Conservation (phyloP, 495 filamentous ascomycete species). For the Penicillium mononematosum region DNA sequence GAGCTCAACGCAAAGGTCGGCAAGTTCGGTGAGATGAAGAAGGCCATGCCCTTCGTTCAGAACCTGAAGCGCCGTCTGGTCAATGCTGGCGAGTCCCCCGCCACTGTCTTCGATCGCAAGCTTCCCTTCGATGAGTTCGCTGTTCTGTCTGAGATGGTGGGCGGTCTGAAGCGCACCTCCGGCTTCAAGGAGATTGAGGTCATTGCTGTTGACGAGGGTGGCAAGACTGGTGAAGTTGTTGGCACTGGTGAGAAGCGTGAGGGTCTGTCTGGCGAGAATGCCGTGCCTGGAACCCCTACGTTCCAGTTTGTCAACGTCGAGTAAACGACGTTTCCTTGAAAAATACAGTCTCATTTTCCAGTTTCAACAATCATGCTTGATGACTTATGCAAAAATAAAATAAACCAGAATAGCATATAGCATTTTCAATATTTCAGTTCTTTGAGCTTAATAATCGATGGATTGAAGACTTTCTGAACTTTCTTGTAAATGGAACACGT, state of each 20-base stretch:
- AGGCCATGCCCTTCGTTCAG: constrained; percentile 97
- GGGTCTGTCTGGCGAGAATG: constrained; percentile 59
- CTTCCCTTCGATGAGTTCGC: constrained; percentile 82
- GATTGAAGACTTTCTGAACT: too few species aligned
- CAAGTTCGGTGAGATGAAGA: constrained; percentile 89
- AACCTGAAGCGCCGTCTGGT: constrained; percentile 75
- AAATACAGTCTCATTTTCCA: constrained; percentile 9
- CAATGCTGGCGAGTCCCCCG: constrained; percentile 50
- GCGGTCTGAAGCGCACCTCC: constrained; percentile 61
- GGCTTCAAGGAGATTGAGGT: constrained; percentile 63
- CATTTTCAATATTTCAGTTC: not conserved
- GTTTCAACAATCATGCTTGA: constrained; percentile 24
- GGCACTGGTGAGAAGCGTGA: constrained; percentile 56
- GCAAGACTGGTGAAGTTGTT: constrained; percentile 59
- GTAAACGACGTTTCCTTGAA: constrained; percentile 17
- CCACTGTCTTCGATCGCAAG: constrained; percentile 74
- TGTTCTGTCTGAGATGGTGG: constrained; percentile 59
- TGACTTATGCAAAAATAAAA: constrained; percentile 32
- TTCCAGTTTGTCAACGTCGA: constrained; percentile 76
- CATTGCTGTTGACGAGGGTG: constrained; percentile 66
- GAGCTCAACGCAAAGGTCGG: constrained; percentile 67
- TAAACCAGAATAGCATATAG: constrained; percentile 13
- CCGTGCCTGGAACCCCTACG: constrained; percentile 74
- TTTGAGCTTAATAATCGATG: too few species aligned
- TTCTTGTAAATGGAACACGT: too few species aligned